Evolutionary conservation across 208 protist species (phyloP).

Genomic region (Acanthamoeba triangularis): DNA sequence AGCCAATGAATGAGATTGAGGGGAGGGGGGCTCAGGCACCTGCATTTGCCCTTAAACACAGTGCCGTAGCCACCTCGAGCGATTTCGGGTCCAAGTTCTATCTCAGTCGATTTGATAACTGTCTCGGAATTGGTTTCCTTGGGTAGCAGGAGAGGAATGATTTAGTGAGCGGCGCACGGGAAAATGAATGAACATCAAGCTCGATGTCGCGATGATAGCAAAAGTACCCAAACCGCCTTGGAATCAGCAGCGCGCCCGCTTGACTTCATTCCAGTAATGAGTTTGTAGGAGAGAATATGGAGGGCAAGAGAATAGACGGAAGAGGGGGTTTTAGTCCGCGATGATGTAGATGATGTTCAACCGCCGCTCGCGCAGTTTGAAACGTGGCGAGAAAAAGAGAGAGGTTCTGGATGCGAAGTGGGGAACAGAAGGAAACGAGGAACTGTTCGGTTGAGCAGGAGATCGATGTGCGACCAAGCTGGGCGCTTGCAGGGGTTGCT

Average conservation of each 20-base stretch:
- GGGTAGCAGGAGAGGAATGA: neutral
- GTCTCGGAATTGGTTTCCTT: conserved; percentile 45
- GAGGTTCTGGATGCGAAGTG: too few relatives aligned
- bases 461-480: too few relatives aligned
- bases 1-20: neutral
- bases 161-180: neutral
- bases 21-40: neutral
- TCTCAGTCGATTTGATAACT: conserved; percentile 29
- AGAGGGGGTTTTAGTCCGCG: too few relatives aligned
- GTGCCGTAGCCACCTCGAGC: conserved; percentile 58
- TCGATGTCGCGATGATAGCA: neutral
- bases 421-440: too few relatives aligned
- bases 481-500: too few relatives aligned
- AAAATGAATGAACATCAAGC: neutral
- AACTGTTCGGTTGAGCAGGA: too few relatives aligned
- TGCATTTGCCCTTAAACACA: conserved; percentile 69
- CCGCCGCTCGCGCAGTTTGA: too few relatives aligned
- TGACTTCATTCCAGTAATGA: neutral
- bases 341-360: too few relatives aligned
- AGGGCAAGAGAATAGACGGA: too few relatives aligned
- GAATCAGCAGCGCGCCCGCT: neutral
- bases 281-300: neutral
- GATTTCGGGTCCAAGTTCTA: conserved; percentile 7
- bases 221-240: conserved; percentile 37
- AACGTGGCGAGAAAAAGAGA: too few relatives aligned